These are phyloP conservation scores for Crepidotus variabilis DNA, from an alignment of 768 basidiomycete species.

Conservation along the genomic window DNA sequence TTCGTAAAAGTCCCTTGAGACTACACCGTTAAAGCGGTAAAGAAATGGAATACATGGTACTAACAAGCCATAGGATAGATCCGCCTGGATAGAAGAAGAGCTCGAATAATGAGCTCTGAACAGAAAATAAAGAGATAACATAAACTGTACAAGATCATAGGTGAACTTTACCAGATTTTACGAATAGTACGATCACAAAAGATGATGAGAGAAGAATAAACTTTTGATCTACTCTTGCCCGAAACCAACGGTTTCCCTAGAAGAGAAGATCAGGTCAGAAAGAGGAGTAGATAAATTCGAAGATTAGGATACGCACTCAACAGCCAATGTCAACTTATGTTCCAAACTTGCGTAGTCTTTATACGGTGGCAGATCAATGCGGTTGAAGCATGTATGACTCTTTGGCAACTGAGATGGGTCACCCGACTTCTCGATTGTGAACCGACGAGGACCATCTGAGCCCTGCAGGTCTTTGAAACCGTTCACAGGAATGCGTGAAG, in stretches of 20 bases:
- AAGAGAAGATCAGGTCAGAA: constrained; percentile 9
- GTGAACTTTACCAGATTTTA: not conserved
- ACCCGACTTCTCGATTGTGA: constrained; percentile 98
- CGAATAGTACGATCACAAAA: too few species aligned
- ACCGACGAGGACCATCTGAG: constrained; percentile 92
- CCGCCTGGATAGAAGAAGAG: too few species aligned
- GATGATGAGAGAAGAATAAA: too few species aligned
- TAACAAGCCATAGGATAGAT: too few species aligned
- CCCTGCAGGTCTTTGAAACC: constrained; percentile 99
- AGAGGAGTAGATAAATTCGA: constrained; percentile 1
- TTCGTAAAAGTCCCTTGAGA: too few species aligned
- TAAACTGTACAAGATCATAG: too few species aligned
- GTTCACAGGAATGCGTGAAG: constrained; percentile 95
- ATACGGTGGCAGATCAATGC: constrained; percentile 97
- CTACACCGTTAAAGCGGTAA: too few species aligned
- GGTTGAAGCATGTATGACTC: constrained; percentile 95
- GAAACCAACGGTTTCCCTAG: constrained; percentile 89
- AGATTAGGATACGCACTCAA: constrained; percentile 63
- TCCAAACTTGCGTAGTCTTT: constrained; percentile 93
- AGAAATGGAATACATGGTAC: too few species aligned
- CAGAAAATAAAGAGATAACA: too few species aligned
- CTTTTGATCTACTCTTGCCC: constrained; percentile 67
- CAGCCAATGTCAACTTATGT: constrained; percentile 91
- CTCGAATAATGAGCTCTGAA: too few species aligned
- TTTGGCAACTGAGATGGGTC: constrained; percentile 96